Evolutionary conservation across 2,329 filamentous ascomycete species (phyloP), one percentile per base, ranked within the genome.

Genomic region (Xylariaceae sp.): DNA sequence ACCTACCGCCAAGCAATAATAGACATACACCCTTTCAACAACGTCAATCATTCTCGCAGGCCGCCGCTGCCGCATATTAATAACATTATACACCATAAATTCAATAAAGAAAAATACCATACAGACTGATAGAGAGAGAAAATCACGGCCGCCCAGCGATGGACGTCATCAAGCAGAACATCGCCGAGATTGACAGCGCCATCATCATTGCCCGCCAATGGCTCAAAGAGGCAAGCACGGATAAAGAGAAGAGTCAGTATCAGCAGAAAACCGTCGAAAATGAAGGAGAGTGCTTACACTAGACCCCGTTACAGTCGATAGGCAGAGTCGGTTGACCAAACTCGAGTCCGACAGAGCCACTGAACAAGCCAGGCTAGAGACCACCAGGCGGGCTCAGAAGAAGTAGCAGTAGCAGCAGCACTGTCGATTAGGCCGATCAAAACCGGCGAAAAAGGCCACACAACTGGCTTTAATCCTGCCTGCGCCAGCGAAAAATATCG

Each of bases 121-220:
- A n/a, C n/a, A n/a, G n/a, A n/a, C n/a, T n/a, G n/a, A n/a, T n/a
- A n/a, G n/a, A n/a, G n/a, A n/a, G n/a, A n/a, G n/a, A n/a, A n/a
- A n/a, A n/a, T n/a, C n/a, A n/a, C n/a, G n/a, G n/a, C n/a, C n/a
- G n/a, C n/a, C n/a, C n/a, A n/a, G n/a, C n/a, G 27, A 32, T 32
- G 27, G 27, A 32, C 27, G 27, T 32, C 27, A 32, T 32, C 27
- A 51, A 22, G 17, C 48, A 53, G 38, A 36, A 40, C 37, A 53
- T 53, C 27, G 48, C 51, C 3, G 41, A 41, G 39, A 52, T 52
- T 11, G 48, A 53, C 5, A 44, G 48, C 20, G 38, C 40, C 6
- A 53, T 53, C 22, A 52, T 51, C n/a, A 48, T 40, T 14, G 51
- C 48, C n/a, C 48, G 45, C 17, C 51, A 47, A 16, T 53, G 45